Evolutionary conservation across 78 protist species (phyloP).

Genomic region (Isochrysis galbana): DNA sequence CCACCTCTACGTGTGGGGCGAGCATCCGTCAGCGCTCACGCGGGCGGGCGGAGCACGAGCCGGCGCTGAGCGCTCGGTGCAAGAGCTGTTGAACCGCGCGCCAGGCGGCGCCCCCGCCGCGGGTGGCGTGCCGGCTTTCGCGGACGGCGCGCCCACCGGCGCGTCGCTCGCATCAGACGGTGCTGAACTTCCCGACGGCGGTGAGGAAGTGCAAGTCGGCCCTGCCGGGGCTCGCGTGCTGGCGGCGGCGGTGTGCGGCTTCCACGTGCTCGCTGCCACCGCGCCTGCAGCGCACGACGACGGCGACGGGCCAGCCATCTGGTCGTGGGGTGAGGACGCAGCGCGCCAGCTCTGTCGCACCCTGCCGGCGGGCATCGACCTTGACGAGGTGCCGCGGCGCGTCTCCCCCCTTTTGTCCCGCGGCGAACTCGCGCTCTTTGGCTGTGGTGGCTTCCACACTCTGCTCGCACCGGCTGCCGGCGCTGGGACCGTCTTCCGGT

Average conservation of each 20-base stretch:
- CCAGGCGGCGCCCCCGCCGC: neutral
- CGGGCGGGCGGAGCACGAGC: neutral
- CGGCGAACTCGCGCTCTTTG: neutral
- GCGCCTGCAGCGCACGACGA: neutral
- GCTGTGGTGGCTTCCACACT: neutral
- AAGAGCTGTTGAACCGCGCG: neutral
- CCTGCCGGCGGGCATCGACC: neutral
- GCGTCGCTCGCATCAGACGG: neutral
- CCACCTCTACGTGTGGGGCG: neutral
- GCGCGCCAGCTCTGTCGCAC: slow-evolving; percentile 8
- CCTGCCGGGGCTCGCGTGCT: neutral
- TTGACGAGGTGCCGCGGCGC: neutral
- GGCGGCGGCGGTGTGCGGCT: neutral
- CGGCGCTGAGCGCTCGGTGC: no score
- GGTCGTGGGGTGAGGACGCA: neutral
- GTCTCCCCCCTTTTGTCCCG: neutral
- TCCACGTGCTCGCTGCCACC: neutral
- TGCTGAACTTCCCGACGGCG: neutral
- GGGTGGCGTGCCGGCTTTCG: no score
- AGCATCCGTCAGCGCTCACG: neutral
- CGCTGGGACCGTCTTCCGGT: neutral
- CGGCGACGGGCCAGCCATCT: neutral
- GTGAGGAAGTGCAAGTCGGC: neutral
- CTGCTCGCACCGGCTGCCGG: neutral
- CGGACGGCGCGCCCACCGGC: neutral